Base-by-base conservation (phyloP, 495 filamentous ascomycete species). In the Rhypophila decipiens region DNA sequence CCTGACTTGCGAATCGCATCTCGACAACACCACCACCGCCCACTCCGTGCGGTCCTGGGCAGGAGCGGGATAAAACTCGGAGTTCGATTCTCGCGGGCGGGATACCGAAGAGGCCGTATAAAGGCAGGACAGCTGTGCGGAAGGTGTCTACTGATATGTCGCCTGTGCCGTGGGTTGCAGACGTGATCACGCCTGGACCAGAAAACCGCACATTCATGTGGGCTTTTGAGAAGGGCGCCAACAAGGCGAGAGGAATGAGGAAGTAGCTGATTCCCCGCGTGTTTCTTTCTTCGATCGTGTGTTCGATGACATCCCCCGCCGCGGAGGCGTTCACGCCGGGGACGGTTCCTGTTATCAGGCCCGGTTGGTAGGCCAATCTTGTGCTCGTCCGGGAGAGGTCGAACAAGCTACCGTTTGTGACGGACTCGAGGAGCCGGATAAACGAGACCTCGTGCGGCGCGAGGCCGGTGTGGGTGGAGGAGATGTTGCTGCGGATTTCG, bases 361-460 rank as follows among this genome's bases (percentile, higher is more conserved):
- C 94, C 0, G 94, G 94, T 40, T 85, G 83, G 70, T 93, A 97
- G 27, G 89, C 82, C 37, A 97, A 74, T 12, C 87, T 88, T 0
- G 93, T 97, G 53, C 94, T 93, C 9, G 88, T 96, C 67, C 94
- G 88, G 13, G 88, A 93, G 55, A 99, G 94, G 60, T 96, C 88
- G 71, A 96, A 87, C 49, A 80, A 76, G 24, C 87, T 85, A 71
- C 94, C 94, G 78, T 99, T 99, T 61, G 94, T 97, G 56, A 99
- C 75, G 44, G 85, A 74, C 63, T 97, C 93, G 54, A 99, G 82
- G 7, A 99, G 84, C 42, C 94, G 93, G 15, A 99, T 77, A 69
- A 99, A 88, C 27, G 91, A 95, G 59, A 96, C 82, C 71, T 99
- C 94, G 71, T 94, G 86, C 39, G 87, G 82, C 42, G 86, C 80